These are phyloP conservation scores for Nitzschia sp. DNA, from an alignment of 108 stramenopile genomes.

Conservation along the genomic window DNA sequence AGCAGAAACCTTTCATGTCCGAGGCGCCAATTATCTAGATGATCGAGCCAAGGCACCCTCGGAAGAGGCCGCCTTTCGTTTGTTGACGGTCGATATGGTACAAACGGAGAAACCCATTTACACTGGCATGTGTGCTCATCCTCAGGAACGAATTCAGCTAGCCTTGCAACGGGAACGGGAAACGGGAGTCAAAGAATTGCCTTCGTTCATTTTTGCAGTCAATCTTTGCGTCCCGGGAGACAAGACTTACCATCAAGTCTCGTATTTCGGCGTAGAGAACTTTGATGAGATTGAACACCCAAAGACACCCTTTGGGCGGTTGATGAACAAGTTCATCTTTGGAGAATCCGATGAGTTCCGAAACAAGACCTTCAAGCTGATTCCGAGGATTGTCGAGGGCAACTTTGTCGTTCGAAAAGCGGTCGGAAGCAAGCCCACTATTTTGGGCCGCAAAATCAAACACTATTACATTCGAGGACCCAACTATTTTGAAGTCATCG, in stretches of 20 bases:
- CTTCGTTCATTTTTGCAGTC: slow-evolving; percentile 73
- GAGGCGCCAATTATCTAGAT: slow-evolving; percentile 72
- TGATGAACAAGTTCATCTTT: slow-evolving; percentile 73
- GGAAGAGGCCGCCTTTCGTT: slow-evolving; percentile 65
- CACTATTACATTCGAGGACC: slow-evolving; percentile 73
- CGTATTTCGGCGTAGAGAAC: slow-evolving; percentile 77
- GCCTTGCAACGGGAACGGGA: slow-evolving; percentile 53
- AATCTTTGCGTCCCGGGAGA: slow-evolving; percentile 73
- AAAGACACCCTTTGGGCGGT: slow-evolving; percentile 59
- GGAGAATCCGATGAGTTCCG: slow-evolving; percentile 70
- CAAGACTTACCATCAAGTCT: slow-evolving; percentile 63
- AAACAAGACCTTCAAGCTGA: slow-evolving; percentile 87
- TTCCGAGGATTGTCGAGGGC: slow-evolving; percentile 89
- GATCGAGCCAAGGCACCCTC: slow-evolving; percentile 72
- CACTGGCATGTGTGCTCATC: slow-evolving; percentile 82
- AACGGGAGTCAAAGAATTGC: slow-evolving; percentile 50
- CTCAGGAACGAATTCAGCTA: slow-evolving; percentile 79
- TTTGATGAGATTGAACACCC: slow-evolving; percentile 40
- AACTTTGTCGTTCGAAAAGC: slow-evolving; percentile 90
- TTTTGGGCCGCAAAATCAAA: slow-evolving; percentile 91
- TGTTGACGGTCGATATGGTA: slow-evolving; percentile 84
- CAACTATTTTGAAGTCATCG: slow-evolving; percentile 88
- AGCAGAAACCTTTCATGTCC: slow-evolving; percentile 74
- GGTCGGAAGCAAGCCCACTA: slow-evolving; percentile 89
- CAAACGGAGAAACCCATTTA: slow-evolving; percentile 57